phyloP scores from a whole-genome alignment of 2,329 filamentous ascomycete genomes.

The Diaporthe batatas region DNA sequence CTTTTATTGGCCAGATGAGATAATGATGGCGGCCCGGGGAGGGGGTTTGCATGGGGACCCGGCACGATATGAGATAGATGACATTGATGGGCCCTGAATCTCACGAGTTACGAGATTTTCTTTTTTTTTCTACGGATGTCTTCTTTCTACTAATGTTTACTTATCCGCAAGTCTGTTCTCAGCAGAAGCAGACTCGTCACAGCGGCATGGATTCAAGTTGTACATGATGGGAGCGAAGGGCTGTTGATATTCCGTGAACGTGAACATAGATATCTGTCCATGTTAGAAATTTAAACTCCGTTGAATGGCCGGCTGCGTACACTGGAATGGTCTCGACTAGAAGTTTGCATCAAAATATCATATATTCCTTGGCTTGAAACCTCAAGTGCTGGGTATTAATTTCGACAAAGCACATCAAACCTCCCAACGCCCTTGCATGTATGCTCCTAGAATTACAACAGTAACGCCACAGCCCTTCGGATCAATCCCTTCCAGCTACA shows the following conservation, averaged over 20 bases:
- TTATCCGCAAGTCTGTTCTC: neutral
- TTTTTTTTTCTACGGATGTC: neutral
- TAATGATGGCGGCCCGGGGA: neutral
- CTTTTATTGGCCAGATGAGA: neutral
- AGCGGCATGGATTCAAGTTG: neutral
- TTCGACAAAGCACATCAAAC: neutral
- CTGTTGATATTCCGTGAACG: neutral
- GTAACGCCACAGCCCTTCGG: neutral
- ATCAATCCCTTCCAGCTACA: neutral
- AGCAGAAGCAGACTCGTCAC: neutral
- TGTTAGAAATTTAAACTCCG: neutral
- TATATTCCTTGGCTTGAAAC: neutral
- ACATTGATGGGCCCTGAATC: neutral
- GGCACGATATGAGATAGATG: constrained; percentile 1
- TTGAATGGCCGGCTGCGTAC: neutral
- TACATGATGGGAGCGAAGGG: constrained; percentile 15
- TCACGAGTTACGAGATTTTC: neutral
- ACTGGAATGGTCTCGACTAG: too few species aligned
- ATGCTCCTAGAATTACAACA: constrained; percentile 3
- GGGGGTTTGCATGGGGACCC: neutral
- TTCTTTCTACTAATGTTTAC: constrained; percentile 15
- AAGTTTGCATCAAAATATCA: neutral
- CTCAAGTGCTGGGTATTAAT: constrained; percentile 26
- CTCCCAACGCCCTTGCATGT: constrained; percentile 12
- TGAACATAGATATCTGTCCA: neutral